Percentiles rank a stretch among this genome's conserved stretches.
These are phyloP conservation scores for Penicillium frequentans DNA, from an alignment of 2,329 filamentous ascomycete species.

Conservation along the genomic window DNA sequence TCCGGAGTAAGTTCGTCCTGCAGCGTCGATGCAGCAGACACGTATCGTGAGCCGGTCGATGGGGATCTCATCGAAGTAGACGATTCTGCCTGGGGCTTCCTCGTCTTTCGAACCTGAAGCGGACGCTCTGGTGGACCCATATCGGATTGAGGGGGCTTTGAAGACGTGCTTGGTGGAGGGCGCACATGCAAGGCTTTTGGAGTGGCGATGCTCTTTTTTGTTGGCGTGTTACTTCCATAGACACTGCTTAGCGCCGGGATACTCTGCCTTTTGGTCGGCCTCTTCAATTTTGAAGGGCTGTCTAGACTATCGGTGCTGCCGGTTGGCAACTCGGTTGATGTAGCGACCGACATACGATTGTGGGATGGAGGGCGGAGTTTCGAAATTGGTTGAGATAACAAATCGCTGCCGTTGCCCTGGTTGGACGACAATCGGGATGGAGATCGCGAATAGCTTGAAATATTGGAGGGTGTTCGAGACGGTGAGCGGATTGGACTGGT, in stretches of 20 bases:
- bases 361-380: constrained; percentile 35
- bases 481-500: constrained; percentile 63
- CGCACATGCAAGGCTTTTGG: constrained; percentile 51
- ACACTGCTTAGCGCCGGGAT: constrained; percentile 11
- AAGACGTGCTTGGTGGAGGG: constrained; percentile 54
- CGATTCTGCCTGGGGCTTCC: constrained; percentile 34
- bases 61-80: constrained; percentile 31
- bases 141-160: constrained; percentile 52
- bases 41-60: constrained; percentile 32
- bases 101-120: constrained; percentile 41
- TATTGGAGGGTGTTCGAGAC: constrained; percentile 61
- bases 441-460: constrained; percentile 49
- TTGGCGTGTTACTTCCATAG: constrained; percentile 17
- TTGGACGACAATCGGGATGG: constrained; percentile 48
- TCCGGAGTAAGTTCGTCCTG: constrained; percentile 32
- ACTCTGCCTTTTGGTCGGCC: constrained; percentile 22
- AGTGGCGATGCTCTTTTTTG: constrained; percentile 43
- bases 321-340: constrained; percentile 21
- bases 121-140: constrained; percentile 31
- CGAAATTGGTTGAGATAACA: constrained; percentile 36
- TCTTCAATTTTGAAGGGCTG: constrained; percentile 26
- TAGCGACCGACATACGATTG: constrained; percentile 28
- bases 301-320: constrained; percentile 19
- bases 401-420: constrained; percentile 56
- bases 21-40: constrained; percentile 30